Evolutionary conservation across 306 rosid genomes (phyloP).

Genomic region (Pyrus betulifolia): DNA sequence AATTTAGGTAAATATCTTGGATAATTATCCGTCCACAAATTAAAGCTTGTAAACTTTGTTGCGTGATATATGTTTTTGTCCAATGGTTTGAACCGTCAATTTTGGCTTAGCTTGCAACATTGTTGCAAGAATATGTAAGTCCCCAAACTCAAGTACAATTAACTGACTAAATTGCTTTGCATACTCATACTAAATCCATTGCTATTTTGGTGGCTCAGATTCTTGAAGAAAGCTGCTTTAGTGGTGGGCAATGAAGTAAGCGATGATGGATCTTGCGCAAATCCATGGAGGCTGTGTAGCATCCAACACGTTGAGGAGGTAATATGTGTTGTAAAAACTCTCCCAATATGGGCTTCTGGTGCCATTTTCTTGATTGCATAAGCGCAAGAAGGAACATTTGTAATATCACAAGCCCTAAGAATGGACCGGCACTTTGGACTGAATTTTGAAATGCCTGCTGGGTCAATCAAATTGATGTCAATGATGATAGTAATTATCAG

Average conservation of each 20-base stretch:
- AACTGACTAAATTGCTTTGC: neutral
- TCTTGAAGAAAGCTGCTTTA: constrained; percentile 50
- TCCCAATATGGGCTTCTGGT: constrained; percentile 56
- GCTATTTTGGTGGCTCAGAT: constrained; percentile 5
- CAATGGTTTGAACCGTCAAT: neutral
- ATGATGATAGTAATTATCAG: constrained; percentile 33
- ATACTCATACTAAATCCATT: neutral
- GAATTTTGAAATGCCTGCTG: constrained; percentile 63
- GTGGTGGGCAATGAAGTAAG: constrained; percentile 40
- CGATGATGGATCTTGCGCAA: constrained; percentile 35
- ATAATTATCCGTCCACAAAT: no score
- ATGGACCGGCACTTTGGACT: constrained; percentile 71
- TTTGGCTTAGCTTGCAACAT: no score
- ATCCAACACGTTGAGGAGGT: constrained; percentile 67
- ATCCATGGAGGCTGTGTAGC: constrained; percentile 47
- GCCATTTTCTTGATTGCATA: constrained; percentile 31
- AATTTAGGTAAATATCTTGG: constrained; percentile 41
- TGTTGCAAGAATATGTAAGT: no score
- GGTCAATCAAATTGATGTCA: constrained; percentile 49
- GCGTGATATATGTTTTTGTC: neutral
- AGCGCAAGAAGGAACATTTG: constrained; percentile 50
- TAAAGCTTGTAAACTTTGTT: no score
- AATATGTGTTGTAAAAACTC: constrained; percentile 35
- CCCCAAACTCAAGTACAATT: no score
- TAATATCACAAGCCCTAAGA: constrained; percentile 55